Evolutionary conservation across 2,329 filamentous ascomycete genomes (phyloP).

Genomic region (Fulvia fulva): DNA sequence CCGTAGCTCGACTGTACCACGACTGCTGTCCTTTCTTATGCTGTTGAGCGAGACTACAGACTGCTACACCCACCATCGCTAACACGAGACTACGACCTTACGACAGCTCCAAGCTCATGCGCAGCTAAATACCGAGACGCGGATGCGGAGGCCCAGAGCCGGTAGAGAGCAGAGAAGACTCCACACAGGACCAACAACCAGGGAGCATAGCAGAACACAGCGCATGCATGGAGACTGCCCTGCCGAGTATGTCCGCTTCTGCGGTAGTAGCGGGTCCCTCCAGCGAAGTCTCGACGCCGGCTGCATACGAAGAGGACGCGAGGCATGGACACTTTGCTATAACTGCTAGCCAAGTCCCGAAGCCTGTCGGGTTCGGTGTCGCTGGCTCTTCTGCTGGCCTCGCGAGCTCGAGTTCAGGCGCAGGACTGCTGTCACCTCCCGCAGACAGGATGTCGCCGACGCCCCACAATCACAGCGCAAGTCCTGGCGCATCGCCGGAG

Average conservation of each 20-base stretch:
- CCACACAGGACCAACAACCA: background rate
- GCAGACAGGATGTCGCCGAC: conserved; percentile 14
- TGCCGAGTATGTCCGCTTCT: conserved; percentile 4
- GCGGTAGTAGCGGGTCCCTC: conserved; percentile 18
- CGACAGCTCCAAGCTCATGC: background rate
- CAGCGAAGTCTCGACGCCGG: conserved; percentile 20
- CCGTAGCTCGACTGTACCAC: background rate
- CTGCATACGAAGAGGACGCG: conserved; percentile 26
- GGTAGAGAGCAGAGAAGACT: background rate
- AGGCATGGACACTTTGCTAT: conserved; percentile 26
- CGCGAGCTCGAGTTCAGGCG: background rate
- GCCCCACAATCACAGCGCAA: conserved; percentile 2
- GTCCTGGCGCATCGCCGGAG: conserved; percentile 12
- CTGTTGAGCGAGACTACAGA: background rate
- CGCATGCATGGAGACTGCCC: conserved; percentile 7
- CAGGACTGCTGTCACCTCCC: background rate
- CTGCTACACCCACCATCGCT: background rate
- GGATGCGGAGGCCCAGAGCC: background rate
- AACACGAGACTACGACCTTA: background rate
- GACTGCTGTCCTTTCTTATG: background rate
- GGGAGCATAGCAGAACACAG: background rate
- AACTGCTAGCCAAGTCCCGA: conserved; percentile 27
- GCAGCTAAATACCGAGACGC: background rate
- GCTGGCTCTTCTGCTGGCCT: background rate
- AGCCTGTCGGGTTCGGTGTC: conserved; percentile 15